Percentiles rank a stretch among this genome's conserved stretches.
Evolutionary conservation across 345 rosid species (phyloP).

Genomic region (Aquilaria malaccensis): DNA sequence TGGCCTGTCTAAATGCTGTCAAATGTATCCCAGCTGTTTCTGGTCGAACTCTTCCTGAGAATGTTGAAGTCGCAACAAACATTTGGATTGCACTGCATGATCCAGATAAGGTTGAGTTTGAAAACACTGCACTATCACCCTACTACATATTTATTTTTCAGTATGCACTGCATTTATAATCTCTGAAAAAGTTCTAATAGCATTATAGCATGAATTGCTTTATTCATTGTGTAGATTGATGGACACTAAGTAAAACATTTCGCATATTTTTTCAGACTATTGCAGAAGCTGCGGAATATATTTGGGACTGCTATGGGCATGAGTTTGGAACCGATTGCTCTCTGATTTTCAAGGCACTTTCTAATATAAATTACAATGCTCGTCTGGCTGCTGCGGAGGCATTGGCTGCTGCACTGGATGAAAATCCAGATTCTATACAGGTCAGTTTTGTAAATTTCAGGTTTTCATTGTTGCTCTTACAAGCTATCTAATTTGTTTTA

Average conservation of each 20-base stretch:
- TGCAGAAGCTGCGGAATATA: constrained; percentile 87
- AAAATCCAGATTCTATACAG: constrained; percentile 78
- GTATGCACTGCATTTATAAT: too few relatives aligned
- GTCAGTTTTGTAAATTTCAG: constrained; percentile 24
- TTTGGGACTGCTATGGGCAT: constrained; percentile 92
- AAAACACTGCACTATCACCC: neutral
- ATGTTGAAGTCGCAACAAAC: constrained; percentile 73
- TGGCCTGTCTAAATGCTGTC: constrained; percentile 94
- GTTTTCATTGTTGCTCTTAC: constrained; percentile 10
- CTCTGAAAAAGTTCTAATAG: too few relatives aligned
- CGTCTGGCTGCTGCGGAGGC: constrained; percentile 94
- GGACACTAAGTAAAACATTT: neutral
- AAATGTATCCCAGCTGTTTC: constrained; percentile 90
- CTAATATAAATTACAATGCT: constrained; percentile 76
- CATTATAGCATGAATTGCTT: too few relatives aligned
- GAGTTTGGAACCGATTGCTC: constrained; percentile 92
- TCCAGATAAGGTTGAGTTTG: constrained; percentile 71
- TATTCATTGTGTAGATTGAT: too few relatives aligned
- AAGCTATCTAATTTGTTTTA: constrained; percentile 17
- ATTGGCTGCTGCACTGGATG: constrained; percentile 96
- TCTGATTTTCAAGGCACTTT: constrained; percentile 78
- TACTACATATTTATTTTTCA: too few relatives aligned
- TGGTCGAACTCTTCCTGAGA: constrained; percentile 59
- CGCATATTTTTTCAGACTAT: constrained; percentile 47
- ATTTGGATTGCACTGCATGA: constrained; percentile 96